Evolutionary conservation across 345 rosid genomes (phyloP), one percentile per base, ranked within the genome.

Genomic region (Gossypium turneri): DNA sequence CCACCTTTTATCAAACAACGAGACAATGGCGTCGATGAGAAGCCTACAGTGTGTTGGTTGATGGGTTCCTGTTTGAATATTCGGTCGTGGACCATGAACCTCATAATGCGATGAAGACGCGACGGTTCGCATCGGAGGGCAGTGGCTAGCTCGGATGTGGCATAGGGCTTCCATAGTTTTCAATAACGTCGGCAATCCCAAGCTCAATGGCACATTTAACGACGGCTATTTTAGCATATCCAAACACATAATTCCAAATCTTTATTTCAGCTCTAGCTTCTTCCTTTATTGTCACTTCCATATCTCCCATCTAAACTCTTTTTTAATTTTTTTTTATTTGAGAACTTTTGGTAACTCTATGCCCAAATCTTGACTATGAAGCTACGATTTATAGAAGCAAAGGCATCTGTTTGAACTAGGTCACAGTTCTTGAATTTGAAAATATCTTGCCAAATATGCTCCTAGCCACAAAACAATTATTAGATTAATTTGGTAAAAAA

Each of bases 181-280:
- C 86, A 4, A 92, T 74, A 48, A 84, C 88, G 8, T 91, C 95
- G 2, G 95, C 84, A 59, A 92, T 86, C 34, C 88, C 88, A 4
- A 92, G 92, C 68, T 94, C 91, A 43, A 90, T 83, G 64, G 92
- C 97, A 76, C 98, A 92, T 76, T 87, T 94, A 20, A 87, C 88
- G n/a, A 79, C 94, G 50, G 91, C 52, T 13, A 9, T 48, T 48
- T 48, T 12, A 48, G 2, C 15, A 48, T 48, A 48, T 48, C 15
- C 52, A 0, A 48, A 48, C 3, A 2, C 55, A 4, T 12, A 16
- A 52, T n/a, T 53, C 58, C 20, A 17, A 17, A 53, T 53, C 7
- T 53, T 3, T 53, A 53, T 9, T n/a, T 16, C 58, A 16, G 22
- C 58, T 53, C 52, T 43, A 20, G 29, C 62, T 4, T 79, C 83